These are phyloP conservation scores for Trichothecium roseum DNA, from an alignment of 2,329 filamentous ascomycete genomes.

Conservation along the genomic window DNA sequence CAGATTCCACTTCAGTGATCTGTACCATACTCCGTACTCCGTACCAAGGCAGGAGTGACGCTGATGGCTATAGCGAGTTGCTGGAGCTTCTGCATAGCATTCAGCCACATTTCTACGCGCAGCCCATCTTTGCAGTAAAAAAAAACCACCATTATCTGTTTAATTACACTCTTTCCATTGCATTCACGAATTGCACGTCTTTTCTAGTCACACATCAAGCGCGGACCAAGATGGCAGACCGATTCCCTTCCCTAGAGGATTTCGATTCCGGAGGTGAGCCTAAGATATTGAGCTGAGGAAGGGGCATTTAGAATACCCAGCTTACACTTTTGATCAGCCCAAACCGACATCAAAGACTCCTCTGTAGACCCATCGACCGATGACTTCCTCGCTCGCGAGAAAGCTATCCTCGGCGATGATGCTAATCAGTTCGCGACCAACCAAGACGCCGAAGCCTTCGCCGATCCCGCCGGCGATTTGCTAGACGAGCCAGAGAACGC, in stretches of 20 bases:
- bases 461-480: slow-evolving; percentile 58
- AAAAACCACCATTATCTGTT: background rate
- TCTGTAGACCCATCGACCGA: slow-evolving; percentile 52
- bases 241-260: slow-evolving; percentile 71
- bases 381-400: slow-evolving; percentile 88
- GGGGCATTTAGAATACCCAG: background rate
- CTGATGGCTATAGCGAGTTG: background rate
- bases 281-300: slow-evolving; percentile 1
- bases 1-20: slow-evolving; percentile 19
- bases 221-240: slow-evolving; percentile 54
- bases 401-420: slow-evolving; percentile 82
- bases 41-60: background rate
- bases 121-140: background rate
- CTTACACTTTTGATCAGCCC: slow-evolving; percentile 35
- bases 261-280: slow-evolving; percentile 55
- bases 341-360: slow-evolving; percentile 53
- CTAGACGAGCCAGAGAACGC: slow-evolving; percentile 54
- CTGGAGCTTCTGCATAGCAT: background rate
- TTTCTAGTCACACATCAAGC: background rate
- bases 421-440: slow-evolving; percentile 79
- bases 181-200: background rate
- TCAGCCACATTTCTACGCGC: background rate
- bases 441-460: slow-evolving; percentile 57
- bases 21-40: background rate
- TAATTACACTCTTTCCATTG: background rate